Conservation (phyloP, 169 alveolate genomes). For the Eimeria zaria region DNA sequence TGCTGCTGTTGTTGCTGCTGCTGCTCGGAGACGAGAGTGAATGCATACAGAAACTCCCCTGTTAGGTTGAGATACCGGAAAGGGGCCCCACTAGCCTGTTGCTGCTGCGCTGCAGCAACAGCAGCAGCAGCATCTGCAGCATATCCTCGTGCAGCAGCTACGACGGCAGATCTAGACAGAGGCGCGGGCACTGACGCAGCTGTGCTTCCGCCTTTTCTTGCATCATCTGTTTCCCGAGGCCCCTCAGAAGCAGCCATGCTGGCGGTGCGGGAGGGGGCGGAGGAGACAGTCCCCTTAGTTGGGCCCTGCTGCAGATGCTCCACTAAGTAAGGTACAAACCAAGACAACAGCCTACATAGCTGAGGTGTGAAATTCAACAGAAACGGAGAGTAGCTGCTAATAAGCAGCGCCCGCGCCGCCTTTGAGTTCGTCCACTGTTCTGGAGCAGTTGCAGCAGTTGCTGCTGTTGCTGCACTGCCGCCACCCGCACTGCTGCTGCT, state of each 20-base stretch:
- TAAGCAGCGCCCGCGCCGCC: constrained; percentile 88
- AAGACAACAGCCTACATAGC: constrained; percentile 90
- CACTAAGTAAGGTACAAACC: constrained; percentile 91
- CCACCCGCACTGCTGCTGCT: constrained; percentile 17
- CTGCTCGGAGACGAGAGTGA: constrained; percentile 80
- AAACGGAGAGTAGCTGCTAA: constrained; percentile 89
- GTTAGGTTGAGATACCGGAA: constrained; percentile 78
- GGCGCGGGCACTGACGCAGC: not conserved
- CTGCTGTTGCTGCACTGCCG: constrained; percentile 56
- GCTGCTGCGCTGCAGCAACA: constrained; percentile 73
- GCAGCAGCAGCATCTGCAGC: constrained; percentile 69
- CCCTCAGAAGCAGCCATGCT: not conserved
- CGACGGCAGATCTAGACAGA: not conserved
- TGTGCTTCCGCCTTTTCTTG: not conserved
- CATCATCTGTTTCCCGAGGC: not conserved
- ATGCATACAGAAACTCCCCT: constrained; percentile 77
- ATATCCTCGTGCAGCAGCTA: constrained; percentile 49
- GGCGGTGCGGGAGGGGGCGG: constrained; percentile 20
- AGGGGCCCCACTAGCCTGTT: constrained; percentile 70
- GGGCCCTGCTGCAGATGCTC: constrained; percentile 81
- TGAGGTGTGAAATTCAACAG: constrained; percentile 92
- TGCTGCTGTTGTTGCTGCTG: constrained; percentile 35
- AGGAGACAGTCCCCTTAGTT: constrained; percentile 19
- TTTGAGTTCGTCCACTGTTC: constrained; percentile 88
- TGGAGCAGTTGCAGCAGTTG: constrained; percentile 21